phyloP scores from a whole-genome alignment of 257 asterid genomes.

The Capsicum rhomboideum region DNA sequence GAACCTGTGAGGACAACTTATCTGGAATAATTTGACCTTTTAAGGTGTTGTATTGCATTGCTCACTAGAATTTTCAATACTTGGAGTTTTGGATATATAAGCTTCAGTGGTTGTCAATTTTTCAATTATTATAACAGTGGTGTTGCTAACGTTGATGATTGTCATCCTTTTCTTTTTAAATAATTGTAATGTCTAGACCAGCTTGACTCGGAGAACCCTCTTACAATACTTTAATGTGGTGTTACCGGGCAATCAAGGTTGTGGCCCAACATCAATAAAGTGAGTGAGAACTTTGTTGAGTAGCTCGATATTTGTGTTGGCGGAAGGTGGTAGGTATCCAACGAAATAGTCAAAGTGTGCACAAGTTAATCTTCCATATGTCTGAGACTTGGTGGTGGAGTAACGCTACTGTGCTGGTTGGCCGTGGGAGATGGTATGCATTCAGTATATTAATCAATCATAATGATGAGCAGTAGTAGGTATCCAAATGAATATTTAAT shows the following conservation, averaged over 20 bases:
- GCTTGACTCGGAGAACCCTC: too few relatives aligned
- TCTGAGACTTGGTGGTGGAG: neutral
- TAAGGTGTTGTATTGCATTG: neutral
- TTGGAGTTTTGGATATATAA: neutral
- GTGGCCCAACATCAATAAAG: too few relatives aligned
- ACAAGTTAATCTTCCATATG: neutral
- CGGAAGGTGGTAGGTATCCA: neutral
- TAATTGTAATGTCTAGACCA: neutral
- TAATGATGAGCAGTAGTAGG: neutral
- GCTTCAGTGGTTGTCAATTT: neutral
- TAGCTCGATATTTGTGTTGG: neutral
- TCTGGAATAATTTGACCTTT: neutral
- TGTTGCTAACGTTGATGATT: neutral
- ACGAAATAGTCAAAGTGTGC: neutral
- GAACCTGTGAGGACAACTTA: constrained; percentile 45
- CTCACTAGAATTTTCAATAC: neutral
- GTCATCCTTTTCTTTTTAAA: neutral
- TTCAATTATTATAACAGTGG: neutral
- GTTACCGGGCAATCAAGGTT: too few relatives aligned
- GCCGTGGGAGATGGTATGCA: neutral
- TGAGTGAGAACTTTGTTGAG: too few relatives aligned
- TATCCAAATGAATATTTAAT: neutral
- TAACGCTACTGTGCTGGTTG: rapidly evolving
- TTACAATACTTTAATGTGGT: too few relatives aligned
- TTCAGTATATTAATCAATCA: neutral